These are phyloP conservation scores for Fusarium longipes DNA, from an alignment of 2,329 filamentous ascomycete genomes.

Conservation along the genomic window DNA sequence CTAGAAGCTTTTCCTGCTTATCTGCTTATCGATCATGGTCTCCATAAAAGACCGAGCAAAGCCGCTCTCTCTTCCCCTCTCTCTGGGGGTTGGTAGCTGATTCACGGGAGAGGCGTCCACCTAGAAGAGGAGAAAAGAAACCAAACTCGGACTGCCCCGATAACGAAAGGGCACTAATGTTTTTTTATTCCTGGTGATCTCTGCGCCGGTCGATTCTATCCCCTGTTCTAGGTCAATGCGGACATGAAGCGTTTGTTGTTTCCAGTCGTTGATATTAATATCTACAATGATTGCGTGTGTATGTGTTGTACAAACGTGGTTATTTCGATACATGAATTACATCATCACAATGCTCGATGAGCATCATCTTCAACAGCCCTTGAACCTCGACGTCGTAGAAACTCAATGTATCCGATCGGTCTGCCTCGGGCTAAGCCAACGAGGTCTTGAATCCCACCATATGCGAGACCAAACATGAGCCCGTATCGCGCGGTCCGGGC, in stretches of 20 bases:
- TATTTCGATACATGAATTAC: background rate
- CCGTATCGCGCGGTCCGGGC: slow-evolving; percentile 84
- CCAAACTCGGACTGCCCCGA: slow-evolving; percentile 26
- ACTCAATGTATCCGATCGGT: slow-evolving; percentile 79
- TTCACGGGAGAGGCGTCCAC: slow-evolving; percentile 37
- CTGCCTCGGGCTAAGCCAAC: slow-evolving; percentile 76
- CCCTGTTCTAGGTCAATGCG: slow-evolving; percentile 9
- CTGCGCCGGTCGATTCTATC: background rate
- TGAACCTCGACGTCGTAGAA: slow-evolving; percentile 61
- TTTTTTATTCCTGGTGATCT: slow-evolving; percentile 21
- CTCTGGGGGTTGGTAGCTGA: slow-evolving; percentile 10
- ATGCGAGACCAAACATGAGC: slow-evolving; percentile 80
- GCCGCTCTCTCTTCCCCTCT: slow-evolving; percentile 31
- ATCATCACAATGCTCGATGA: slow-evolving; percentile 26
- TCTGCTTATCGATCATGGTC: slow-evolving; percentile 28
- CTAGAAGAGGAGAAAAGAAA: slow-evolving; percentile 15
- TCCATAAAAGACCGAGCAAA: slow-evolving; percentile 40
- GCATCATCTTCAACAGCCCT: slow-evolving; percentile 12
- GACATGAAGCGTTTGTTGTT: slow-evolving; percentile 1
- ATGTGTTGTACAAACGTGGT: background rate
- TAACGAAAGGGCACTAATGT: slow-evolving; percentile 22
- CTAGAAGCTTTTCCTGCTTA: slow-evolving; percentile 22
- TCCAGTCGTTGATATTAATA: slow-evolving; percentile 2
- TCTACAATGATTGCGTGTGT: background rate
- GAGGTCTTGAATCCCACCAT: slow-evolving; percentile 83